Conservation (phyloP, 202 grass and related monocot genomes). For the Carex arenaria region DNA sequence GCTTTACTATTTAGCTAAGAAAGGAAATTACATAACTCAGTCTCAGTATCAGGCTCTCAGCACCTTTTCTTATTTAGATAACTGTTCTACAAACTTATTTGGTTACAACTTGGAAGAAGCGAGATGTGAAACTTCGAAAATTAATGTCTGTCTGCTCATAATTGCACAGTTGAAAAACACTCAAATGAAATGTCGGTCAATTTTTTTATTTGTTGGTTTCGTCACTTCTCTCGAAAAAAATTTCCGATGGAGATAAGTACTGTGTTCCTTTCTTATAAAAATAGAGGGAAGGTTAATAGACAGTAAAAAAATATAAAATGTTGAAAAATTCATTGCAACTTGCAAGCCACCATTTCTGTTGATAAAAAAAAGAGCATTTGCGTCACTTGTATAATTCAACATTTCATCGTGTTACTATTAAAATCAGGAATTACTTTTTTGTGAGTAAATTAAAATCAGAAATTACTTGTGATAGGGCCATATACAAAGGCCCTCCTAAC, state of each 20-base stretch:
- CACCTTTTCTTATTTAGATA: neutral
- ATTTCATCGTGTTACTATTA: neutral
- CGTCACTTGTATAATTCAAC: neutral
- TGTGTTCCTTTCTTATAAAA: neutral
- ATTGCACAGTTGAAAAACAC: neutral
- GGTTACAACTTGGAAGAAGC: neutral
- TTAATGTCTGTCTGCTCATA: neutral
- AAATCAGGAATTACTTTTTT: neutral
- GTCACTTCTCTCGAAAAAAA: neutral
- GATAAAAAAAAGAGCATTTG: no score
- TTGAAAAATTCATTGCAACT: neutral
- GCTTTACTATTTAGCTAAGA: conserved; percentile 9
- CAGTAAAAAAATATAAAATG: neutral
- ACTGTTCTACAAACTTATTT: neutral
- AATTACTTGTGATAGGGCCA: neutral
- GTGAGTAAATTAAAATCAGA: neutral
- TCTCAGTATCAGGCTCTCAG: neutral
- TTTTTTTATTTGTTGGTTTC: neutral
- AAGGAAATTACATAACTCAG: conserved; percentile 11
- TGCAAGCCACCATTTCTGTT: neutral
- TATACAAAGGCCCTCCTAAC: no score
- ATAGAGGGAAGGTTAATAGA: neutral
- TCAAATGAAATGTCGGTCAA: neutral
- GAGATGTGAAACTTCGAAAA: neutral
- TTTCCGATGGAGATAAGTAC: neutral